phyloP scores from a whole-genome alignment of 2,329 filamentous ascomycete genomes.

The Aschersonia sp. region DNA sequence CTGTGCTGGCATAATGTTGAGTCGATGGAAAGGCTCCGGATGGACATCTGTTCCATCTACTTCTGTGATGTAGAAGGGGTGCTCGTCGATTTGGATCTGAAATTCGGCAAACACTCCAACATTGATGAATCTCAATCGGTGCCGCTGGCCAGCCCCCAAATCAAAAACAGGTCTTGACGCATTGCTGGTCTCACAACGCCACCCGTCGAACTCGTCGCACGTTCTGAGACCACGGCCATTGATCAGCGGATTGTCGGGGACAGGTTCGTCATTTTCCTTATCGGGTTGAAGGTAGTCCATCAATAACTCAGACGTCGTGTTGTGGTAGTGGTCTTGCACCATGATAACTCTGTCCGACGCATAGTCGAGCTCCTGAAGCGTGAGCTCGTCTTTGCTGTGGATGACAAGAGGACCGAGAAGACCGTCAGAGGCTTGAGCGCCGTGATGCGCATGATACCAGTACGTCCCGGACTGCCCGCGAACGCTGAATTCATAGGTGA shows the following conservation, averaged over 20 bases:
- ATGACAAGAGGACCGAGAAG: constrained; percentile 52
- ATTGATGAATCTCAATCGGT: constrained; percentile 55
- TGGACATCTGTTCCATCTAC: constrained; percentile 55
- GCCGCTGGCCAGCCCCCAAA: constrained; percentile 38
- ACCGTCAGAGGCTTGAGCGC: constrained; percentile 52
- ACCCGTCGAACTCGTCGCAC: constrained; percentile 18
- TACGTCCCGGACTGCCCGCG: constrained; percentile 32
- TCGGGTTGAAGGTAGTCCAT: constrained; percentile 39
- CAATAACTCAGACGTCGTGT: constrained; percentile 32
- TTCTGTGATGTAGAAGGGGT: constrained; percentile 50
- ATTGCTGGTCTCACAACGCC: constrained; percentile 28
- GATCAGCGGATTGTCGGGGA: constrained; percentile 49
- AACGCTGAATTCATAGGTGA: constrained; percentile 57
- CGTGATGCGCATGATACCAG: constrained; percentile 53
- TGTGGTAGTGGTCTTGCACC: constrained; percentile 62
- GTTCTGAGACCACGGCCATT: constrained; percentile 33
- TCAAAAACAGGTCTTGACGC: constrained; percentile 24
- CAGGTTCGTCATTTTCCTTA: constrained; percentile 46
- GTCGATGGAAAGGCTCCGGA: constrained; percentile 39
- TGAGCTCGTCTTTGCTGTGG: constrained; percentile 34
- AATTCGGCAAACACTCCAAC: constrained; percentile 58
- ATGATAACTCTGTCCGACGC: constrained; percentile 44
- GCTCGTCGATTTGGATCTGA: constrained; percentile 56
- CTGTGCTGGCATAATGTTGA: constrained; percentile 57
- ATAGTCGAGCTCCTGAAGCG: constrained; percentile 13